Conservation (phyloP, 768 basidiomycete species). For the Leccinum imitatum region DNA sequence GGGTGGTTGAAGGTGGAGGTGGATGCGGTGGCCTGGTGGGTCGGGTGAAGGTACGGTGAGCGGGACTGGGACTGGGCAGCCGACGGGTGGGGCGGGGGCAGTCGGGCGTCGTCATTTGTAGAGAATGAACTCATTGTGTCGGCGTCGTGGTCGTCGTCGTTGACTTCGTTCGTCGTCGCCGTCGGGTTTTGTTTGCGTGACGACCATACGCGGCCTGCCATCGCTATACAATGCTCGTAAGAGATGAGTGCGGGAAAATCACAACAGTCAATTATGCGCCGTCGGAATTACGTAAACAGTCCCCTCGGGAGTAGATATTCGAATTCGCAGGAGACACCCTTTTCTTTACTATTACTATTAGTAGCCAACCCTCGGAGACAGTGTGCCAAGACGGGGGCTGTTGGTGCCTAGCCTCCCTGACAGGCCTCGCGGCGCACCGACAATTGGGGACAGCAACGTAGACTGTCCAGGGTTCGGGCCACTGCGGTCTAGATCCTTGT, state of each 20-base stretch:
- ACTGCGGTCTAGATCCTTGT: constrained; percentile 18
- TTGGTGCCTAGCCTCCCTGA: constrained; percentile 6
- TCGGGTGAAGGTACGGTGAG: constrained; percentile 41
- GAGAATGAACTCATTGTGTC: constrained; percentile 26
- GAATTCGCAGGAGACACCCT: not conserved
- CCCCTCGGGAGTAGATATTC: not conserved
- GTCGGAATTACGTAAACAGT: not conserved
- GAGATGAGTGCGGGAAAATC: constrained; percentile 25
- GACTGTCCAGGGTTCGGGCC: constrained; percentile 4
- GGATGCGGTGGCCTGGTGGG: constrained; percentile 35
- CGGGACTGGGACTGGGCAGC: constrained; percentile 17
- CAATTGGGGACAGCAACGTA: not conserved
- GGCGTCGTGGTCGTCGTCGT: constrained; percentile 24
- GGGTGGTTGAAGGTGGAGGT: constrained; percentile 36
- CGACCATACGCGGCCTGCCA: constrained; percentile 26
- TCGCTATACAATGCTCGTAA: constrained; percentile 10
- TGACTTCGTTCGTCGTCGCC: constrained; percentile 3
- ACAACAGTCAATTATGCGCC: not conserved
- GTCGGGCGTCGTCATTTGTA: constrained; percentile 13
- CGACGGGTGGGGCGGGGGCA: constrained; percentile 8
- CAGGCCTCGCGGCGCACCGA: not conserved
- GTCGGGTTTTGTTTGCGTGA: constrained; percentile 17
- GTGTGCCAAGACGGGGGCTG: constrained; percentile 14
- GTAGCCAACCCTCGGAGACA: constrained; percentile 16
- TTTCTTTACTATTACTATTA: constrained; percentile 2